Percentiles rank a stretch among this genome's conserved stretches.
phyloP scores from a whole-genome alignment of 2,329 filamentous ascomycete genomes.

The Diaporthe destruens region DNA sequence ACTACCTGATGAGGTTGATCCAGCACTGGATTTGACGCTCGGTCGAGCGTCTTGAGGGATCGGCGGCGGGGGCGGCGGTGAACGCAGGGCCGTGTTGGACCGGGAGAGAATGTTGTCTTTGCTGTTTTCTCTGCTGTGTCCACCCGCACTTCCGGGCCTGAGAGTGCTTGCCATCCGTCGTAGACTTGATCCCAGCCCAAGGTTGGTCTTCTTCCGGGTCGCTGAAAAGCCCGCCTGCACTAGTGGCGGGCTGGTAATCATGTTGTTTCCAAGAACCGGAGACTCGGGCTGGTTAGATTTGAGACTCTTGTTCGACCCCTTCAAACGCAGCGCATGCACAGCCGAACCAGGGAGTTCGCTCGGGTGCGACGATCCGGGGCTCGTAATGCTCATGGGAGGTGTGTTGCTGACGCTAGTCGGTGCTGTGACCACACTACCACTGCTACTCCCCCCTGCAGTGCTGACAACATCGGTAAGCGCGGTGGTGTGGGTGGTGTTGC shows the following conservation, averaged over 20 bases:
- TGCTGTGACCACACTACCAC: constrained; percentile 25
- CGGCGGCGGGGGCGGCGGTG: background rate
- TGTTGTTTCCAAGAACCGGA: constrained; percentile 36
- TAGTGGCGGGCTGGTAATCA: constrained; percentile 40
- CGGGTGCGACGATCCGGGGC: constrained; percentile 22
- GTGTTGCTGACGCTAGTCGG: constrained; percentile 34
- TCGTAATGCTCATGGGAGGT: constrained; percentile 36
- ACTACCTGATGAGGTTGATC: constrained; percentile 30
- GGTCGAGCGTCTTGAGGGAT: constrained; percentile 1
- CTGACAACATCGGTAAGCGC: constrained; percentile 12
- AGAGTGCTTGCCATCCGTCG: constrained; percentile 40
- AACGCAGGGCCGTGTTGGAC: background rate
- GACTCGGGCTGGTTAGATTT: constrained; percentile 39
- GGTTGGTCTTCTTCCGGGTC: constrained; percentile 40
- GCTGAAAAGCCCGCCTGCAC: constrained; percentile 39
- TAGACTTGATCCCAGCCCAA: constrained; percentile 38
- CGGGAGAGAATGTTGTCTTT: constrained; percentile 13
- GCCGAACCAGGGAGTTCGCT: constrained; percentile 39
- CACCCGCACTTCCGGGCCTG: constrained; percentile 34
- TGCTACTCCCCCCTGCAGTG: constrained; percentile 15
- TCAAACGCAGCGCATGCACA: constrained; percentile 18
- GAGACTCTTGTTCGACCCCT: constrained; percentile 36
- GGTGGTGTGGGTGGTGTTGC: constrained; percentile 34
- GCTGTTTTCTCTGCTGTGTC: constrained; percentile 33
- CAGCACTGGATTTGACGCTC: background rate